Conservation (phyloP, 805 yeast genomes). For the Nakazawaea anatomiae region DNA sequence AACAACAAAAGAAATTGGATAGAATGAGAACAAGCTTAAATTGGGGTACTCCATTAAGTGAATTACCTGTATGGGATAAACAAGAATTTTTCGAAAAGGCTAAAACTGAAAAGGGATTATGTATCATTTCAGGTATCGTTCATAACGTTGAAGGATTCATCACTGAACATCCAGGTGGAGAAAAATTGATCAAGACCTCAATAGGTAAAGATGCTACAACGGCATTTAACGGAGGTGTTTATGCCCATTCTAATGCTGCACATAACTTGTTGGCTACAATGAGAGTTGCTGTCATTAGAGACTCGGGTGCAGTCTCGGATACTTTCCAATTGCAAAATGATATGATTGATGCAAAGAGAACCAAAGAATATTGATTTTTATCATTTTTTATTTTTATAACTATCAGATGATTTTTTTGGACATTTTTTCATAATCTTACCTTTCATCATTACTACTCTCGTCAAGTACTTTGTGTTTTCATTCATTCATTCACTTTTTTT, state of each 20-base stretch:
- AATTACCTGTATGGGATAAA: conserved; percentile 72
- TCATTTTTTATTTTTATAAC: not conserved
- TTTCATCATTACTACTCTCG: too few species aligned
- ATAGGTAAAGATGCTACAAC: conserved; percentile 77
- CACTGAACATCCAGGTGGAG: conserved; percentile 83
- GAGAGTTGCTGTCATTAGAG: conserved; percentile 78
- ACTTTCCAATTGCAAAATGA: conserved; percentile 48
- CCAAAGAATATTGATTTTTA: not conserved
- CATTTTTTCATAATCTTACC: too few species aligned
- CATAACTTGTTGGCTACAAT: conserved; percentile 74
- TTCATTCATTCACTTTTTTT: too few species aligned
- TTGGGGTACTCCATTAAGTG: conserved; percentile 69
- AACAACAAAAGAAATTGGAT: conserved; percentile 75
- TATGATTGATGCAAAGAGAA: conserved; percentile 31
- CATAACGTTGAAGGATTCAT: conserved; percentile 68
- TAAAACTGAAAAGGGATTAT: conserved; percentile 47
- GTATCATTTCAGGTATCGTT: conserved; percentile 72
- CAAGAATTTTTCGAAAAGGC: conserved; percentile 49
- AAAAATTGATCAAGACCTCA: conserved; percentile 62
- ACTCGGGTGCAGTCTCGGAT: conserved; percentile 50
- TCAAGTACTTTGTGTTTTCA: too few species aligned
- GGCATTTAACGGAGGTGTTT: conserved; percentile 84
- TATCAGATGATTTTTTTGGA: too few species aligned
- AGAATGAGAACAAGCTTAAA: conserved; percentile 52
- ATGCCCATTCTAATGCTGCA: conserved; percentile 82